Conservation (phyloP, 2,329 filamentous ascomycete species). For the Talaromyces sp. region DNA sequence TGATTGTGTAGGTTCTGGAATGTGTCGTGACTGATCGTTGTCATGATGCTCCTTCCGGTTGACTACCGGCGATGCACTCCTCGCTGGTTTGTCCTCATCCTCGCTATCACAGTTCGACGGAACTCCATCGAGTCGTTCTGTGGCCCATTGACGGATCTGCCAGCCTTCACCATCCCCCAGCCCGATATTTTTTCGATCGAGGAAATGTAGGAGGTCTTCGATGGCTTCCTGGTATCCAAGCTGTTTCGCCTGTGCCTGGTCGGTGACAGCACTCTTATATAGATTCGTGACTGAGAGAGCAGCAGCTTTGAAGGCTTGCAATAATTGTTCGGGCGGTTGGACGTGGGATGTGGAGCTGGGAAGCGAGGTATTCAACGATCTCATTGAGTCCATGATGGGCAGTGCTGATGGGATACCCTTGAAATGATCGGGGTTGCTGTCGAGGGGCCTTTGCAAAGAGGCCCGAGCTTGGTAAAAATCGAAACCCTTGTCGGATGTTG, state of each 20-base stretch:
- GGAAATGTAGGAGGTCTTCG: constrained; percentile 80
- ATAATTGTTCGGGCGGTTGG: constrained; percentile 57
- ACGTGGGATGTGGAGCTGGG: constrained; percentile 53
- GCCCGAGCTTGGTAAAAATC: constrained; percentile 11
- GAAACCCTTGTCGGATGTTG: neutral
- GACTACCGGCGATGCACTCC: constrained; percentile 38
- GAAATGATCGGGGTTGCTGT: constrained; percentile 1
- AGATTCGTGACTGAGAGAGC: constrained; percentile 93
- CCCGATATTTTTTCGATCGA: constrained; percentile 79
- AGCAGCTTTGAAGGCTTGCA: constrained; percentile 87
- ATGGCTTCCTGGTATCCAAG: constrained; percentile 93
- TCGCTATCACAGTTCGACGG: constrained; percentile 43
- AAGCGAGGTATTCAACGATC: constrained; percentile 61
- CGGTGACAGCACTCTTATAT: constrained; percentile 84
- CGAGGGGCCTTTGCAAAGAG: constrained; percentile 12
- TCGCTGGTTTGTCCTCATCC: constrained; percentile 45
- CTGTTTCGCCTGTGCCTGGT: constrained; percentile 70
- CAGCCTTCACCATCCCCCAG: constrained; percentile 75
- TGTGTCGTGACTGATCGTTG: constrained; percentile 24
- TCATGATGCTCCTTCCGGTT: constrained; percentile 36
- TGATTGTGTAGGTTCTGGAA: constrained; percentile 21
- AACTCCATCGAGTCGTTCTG: constrained; percentile 47
- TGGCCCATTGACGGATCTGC: constrained; percentile 62
- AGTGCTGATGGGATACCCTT: constrained; percentile 1
- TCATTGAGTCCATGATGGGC: constrained; percentile 61